Percentiles rank a stretch among this genome's conserved stretches.
Conservation (phyloP, 1,139 yeast genomes). For the Candida freyschussii region DNA sequence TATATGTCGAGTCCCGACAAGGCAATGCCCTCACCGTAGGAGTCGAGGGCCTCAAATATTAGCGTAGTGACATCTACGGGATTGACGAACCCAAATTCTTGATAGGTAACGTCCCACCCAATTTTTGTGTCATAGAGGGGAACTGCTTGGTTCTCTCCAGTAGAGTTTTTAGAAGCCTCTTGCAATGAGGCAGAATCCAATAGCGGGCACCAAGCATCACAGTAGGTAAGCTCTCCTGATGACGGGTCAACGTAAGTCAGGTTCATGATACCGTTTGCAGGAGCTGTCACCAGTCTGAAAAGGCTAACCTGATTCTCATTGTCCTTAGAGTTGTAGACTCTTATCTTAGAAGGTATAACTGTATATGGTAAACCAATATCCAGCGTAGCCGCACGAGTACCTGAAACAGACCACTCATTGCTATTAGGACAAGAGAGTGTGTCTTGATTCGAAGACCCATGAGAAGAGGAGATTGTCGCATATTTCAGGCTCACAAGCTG, state of each 20-base stretch:
- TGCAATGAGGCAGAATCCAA: slow-evolving; percentile 31
- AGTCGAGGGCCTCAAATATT: slow-evolving; percentile 61
- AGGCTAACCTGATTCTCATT: slow-evolving; percentile 46
- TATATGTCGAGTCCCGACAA: slow-evolving; percentile 70
- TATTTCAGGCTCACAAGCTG: slow-evolving; percentile 62
- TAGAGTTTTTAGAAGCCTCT: slow-evolving; percentile 18
- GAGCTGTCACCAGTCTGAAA: slow-evolving; percentile 73
- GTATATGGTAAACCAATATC: slow-evolving; percentile 54
- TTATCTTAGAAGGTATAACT: slow-evolving; percentile 64
- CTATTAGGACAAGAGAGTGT: slow-evolving; percentile 57
- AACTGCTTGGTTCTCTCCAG: slow-evolving; percentile 23
- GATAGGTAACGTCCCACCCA: slow-evolving; percentile 47
- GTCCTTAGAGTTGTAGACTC: slow-evolving; percentile 59
- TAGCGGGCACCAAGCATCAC: slow-evolving; percentile 90
- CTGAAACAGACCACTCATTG: slow-evolving; percentile 55
- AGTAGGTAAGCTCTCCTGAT: slow-evolving; percentile 48
- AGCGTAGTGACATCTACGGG: slow-evolving; percentile 56
- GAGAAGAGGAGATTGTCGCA: slow-evolving; percentile 54
- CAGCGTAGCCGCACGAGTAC: slow-evolving; percentile 61
- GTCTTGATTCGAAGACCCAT: slow-evolving; percentile 34
- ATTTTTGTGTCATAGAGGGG: slow-evolving; percentile 25
- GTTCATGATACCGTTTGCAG: slow-evolving; percentile 88
- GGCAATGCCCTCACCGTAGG: slow-evolving; percentile 67
- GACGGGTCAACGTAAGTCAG: slow-evolving; percentile 76
- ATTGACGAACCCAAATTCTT: slow-evolving; percentile 81